Conservation (phyloP, 306 rosid species). For the Abrus precatorius region DNA sequence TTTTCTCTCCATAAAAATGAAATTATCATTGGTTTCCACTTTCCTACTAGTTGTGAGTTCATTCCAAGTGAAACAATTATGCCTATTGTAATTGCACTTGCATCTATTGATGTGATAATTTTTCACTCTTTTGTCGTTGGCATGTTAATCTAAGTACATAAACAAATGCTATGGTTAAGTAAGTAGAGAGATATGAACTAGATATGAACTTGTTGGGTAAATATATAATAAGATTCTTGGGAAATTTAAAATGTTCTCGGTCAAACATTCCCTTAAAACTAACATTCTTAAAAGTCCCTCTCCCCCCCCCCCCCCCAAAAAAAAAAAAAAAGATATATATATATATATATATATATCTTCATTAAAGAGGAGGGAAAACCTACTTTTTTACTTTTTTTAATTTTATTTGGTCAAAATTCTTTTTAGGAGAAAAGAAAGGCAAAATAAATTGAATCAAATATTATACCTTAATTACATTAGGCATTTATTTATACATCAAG, state of each 20-base stretch:
- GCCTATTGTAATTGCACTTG: not conserved
- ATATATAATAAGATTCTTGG: not conserved
- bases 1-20: slow-evolving; percentile 1
- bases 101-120: not conserved
- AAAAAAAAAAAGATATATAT: no score
- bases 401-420: no score
- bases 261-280: no score
- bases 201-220: not conserved
- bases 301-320: no score
- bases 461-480: no score
- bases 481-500: no score
- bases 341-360: no score
- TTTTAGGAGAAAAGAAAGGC: no score
- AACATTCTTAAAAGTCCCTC: no score
- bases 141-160: slow-evolving; percentile 27
- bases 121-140: not conserved
- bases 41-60: slow-evolving; percentile 8
- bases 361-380: no score
- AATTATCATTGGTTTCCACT: slow-evolving; percentile 1
- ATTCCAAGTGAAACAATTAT: slow-evolving; percentile 1
- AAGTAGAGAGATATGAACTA: not conserved
- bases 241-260: no score
- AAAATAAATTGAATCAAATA: no score
- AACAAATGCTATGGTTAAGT: slow-evolving; percentile 10
- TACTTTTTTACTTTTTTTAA: not conserved